phyloP scores from a whole-genome alignment of 257 asterid species.

The Anisodus tanguticus region DNA sequence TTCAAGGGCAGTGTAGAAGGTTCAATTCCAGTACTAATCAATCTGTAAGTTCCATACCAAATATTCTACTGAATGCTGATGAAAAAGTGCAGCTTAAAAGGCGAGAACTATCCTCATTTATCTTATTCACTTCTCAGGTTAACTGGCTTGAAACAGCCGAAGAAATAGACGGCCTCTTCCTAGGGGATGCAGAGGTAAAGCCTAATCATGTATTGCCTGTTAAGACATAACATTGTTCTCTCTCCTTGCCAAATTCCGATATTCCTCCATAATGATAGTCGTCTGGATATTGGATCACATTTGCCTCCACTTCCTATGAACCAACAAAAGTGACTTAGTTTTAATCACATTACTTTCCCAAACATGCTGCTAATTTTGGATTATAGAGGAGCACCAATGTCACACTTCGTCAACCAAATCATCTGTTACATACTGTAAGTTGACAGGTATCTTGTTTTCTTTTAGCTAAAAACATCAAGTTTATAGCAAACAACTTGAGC shows the following conservation, averaged over 20 bases:
- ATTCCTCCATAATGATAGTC: not conserved
- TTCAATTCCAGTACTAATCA: slow-evolving; percentile 67
- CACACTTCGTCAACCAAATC: not conserved
- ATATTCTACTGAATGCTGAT: slow-evolving; percentile 1
- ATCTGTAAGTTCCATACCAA: slow-evolving; percentile 55
- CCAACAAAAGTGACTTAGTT: not conserved
- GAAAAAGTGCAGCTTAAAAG: not conserved
- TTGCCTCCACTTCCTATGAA: not conserved
- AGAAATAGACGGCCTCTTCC: slow-evolving; percentile 74
- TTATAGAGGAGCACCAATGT: too few relatives aligned
- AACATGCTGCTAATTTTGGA: not conserved
- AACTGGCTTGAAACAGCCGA: slow-evolving; percentile 85
- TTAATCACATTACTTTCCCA: not conserved
- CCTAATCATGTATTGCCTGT: not conserved
- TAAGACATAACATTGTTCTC: too few relatives aligned
- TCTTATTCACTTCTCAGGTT: slow-evolving; percentile 43
- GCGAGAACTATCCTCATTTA: not conserved
- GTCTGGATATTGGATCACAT: too few relatives aligned
- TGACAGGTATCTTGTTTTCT: not conserved
- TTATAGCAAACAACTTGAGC: not conserved
- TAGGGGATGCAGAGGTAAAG: slow-evolving; percentile 85
- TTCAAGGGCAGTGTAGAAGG: slow-evolving; percentile 61
- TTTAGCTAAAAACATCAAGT: not conserved
- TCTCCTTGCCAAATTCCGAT: too few relatives aligned
- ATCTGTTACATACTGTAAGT: not conserved